Conservation (phyloP, 108 stramenopile species). For the Cyclotella atomus region DNA sequence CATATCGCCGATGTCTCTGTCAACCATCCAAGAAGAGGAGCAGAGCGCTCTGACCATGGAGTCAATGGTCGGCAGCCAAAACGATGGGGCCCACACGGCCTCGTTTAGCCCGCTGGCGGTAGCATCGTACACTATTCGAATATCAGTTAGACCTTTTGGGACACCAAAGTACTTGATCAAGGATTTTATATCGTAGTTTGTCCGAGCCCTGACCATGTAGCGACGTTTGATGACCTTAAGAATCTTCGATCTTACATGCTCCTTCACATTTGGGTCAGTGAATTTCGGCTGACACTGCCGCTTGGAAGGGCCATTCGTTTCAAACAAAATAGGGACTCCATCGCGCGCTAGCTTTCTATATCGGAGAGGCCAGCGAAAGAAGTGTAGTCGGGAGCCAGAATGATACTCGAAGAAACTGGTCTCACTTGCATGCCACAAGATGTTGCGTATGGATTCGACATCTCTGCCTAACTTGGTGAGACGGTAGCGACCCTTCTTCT, state of each 20-base stretch:
- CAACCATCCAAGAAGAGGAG: neutral
- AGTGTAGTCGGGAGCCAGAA: slow-evolving; percentile 1
- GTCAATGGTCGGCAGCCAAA: slow-evolving; percentile 41
- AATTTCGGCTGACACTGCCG: neutral
- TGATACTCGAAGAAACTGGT: slow-evolving; percentile 5
- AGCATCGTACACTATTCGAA: slow-evolving; percentile 56
- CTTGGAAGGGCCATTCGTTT: slow-evolving; percentile 3
- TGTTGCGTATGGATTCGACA: neutral
- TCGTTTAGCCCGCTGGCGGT: slow-evolving; percentile 44
- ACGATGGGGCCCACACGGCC: slow-evolving; percentile 37
- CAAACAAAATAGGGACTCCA: slow-evolving; percentile 8
- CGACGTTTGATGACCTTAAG: neutral
- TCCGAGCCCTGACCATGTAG: neutral
- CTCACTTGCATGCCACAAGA: slow-evolving; percentile 11
- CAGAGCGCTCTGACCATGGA: slow-evolving; percentile 12
- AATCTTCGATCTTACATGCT: neutral
- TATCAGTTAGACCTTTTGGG: slow-evolving; percentile 38
- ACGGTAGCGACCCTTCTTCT: neutral
- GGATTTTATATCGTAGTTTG: neutral
- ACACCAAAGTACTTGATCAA: slow-evolving; percentile 27
- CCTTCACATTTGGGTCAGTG: neutral
- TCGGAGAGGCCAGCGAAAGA: slow-evolving; percentile 2
- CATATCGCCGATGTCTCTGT: slow-evolving; percentile 44
- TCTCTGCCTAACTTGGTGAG: neutral
- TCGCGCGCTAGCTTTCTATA: slow-evolving; percentile 10